Evolutionary conservation across 129 eudicot species (phyloP), one percentile per base, ranked within the genome.

Genomic region (Centaurea solstitialis): DNA sequence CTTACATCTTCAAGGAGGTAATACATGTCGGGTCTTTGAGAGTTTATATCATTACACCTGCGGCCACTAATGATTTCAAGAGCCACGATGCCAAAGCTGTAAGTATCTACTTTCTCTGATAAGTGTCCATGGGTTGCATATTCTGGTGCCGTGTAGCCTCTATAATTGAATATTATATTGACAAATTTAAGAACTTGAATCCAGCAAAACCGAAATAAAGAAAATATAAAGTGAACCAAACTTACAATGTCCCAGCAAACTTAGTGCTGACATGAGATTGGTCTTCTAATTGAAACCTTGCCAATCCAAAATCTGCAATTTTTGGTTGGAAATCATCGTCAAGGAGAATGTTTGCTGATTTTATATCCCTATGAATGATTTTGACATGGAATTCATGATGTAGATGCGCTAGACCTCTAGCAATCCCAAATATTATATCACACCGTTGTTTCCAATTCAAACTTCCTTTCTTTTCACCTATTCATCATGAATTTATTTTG

Each of bases 91-190:
- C 95, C 95, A 45, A 90, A 90, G 77, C 95, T 84, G 75, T 88
- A 90, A 6, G 90, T 84, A 74, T 90, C 95, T 6, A 88, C 92
- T 82, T 90, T 90, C 83, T 90, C 95, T 0, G 95, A 83, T 38
- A 88, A 80, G 23, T 84, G 89, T 18, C 95, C 92, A 68, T 74
- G 92, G 21, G 87, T 38, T 65, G 92, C 95, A 74, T 90, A 90
- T 79, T 90, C 95, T 67, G 95, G 95, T 68, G 95, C 90, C 0
- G 92, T 86, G 22, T 90, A 90, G 2, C 95, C 94, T 84, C 94
- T 90, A 79, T 57, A 47, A 12, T 53, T 8, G 26, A n/a, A 53
- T 15, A n/a, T n/a, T 15, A 69, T 15, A 15, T 2, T 17, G 45
- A 15, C 9, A 47, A 12, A 69, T 15, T 70, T 6, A 35, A 30